A percentile compares a stretch with the other conserved stretches of the same genome.
phyloP scores from a whole-genome alignment of 2,329 filamentous ascomycete genomes.

The Apiospora kogelbergensis region DNA sequence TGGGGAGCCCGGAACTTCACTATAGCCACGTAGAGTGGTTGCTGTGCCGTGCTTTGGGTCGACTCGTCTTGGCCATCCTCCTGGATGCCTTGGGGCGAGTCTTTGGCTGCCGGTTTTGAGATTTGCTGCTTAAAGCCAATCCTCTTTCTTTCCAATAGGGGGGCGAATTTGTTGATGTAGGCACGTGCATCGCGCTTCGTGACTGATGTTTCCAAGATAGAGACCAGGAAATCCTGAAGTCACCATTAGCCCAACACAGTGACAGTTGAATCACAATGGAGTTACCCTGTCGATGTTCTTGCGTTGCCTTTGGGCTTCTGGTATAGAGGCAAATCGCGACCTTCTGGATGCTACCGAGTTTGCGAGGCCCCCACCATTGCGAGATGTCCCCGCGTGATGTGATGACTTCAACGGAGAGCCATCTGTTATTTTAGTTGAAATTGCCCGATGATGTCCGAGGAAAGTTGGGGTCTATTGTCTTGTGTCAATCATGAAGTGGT shows the following conservation, averaged over 20 bases:
- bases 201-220: constrained; percentile 82
- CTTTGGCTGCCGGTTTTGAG: not conserved
- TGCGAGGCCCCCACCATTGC: constrained; percentile 23
- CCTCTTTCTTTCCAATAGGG: constrained; percentile 32
- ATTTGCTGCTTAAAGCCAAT: constrained; percentile 31
- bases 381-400: constrained; percentile 21
- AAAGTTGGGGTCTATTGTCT: not conserved
- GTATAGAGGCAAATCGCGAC: constrained; percentile 38
- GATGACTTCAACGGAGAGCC: constrained; percentile 23
- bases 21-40: constrained; percentile 69
- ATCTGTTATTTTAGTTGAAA: constrained; percentile 16
- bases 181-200: constrained; percentile 91
- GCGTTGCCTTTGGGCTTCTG: constrained; percentile 46
- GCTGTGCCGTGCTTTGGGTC: constrained; percentile 16
- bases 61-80: constrained; percentile 17
- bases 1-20: constrained; percentile 81
- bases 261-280: constrained; percentile 6
- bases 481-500: not conserved
- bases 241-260: constrained; percentile 7
- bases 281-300: constrained; percentile 48
- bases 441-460: constrained; percentile 1
- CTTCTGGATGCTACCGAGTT: constrained; percentile 25
- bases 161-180: constrained; percentile 81
- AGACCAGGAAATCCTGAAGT: constrained; percentile 76
- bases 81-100: constrained; percentile 22